Evolutionary conservation across 192 early-diverging fungal genomes (phyloP), one percentile per base, ranked within the genome.

Genomic region (Fimicolochytrium jonesii): DNA sequence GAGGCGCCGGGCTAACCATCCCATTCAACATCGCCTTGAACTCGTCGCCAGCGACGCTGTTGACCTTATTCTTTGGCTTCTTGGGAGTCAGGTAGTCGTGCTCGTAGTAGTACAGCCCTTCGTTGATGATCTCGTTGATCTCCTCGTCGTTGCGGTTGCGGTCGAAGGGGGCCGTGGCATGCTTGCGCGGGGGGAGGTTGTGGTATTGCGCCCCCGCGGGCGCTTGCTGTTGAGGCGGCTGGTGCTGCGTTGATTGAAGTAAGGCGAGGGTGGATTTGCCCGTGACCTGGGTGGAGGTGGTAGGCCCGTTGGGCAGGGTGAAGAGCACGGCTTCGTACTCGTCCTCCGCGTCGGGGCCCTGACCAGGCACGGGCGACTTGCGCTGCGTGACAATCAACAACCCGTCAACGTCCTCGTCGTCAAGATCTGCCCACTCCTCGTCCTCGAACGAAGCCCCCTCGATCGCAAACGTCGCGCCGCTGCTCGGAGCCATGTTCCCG

Each of bases 31-130:
- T 20, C 3, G 20, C 31, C 13, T 28, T 36, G 34, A 64, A 64
- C 56, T 51, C 23, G 13, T 64, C 56, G 46, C 47, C 41, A 13
- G 29, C 49, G 5, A 70, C 25, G 20, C 48, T 45, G 45, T 31
- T 20, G 11, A 64, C 50, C 36, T 70, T 59, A 50, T 52, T 59
- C 9, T 53, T 64, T 22, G 52, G 60, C 33, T 61, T 61, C 52
- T 42, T 36, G 11, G 67, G 52, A 2, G 58, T 48, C 0, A 61
- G 41, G 30, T 60, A 61, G 44, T 61, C 70, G 41, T 44, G 42
- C 54, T 97, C 93, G 56, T 95, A 97, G 59, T 90, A 79, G 66
- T 89, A 90, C n/a, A 97, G 78, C 1, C 93, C 94, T 69, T 97
- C 94, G 72, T 88, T 97, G 71, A 97, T 97, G 69, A 93, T 92